phyloP scores from a whole-genome alignment of 768 basidiomycete genomes.

The Lentinula sp. region DNA sequence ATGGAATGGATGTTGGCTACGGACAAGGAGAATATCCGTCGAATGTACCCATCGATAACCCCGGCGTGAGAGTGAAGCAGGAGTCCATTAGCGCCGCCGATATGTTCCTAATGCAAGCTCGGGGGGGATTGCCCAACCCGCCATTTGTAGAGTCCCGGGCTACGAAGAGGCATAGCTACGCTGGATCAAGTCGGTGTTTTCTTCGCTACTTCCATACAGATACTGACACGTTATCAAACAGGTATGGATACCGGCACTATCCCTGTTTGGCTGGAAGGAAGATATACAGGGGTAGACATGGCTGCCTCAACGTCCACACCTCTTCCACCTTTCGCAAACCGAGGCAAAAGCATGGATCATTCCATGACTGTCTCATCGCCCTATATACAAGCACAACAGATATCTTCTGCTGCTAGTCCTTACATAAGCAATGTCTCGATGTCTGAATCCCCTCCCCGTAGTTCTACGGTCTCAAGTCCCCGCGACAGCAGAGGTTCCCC shows the following conservation, averaged over 20 bases:
- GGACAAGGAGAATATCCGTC: background rate
- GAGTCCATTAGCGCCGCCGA: constrained; percentile 49
- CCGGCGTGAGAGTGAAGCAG: constrained; percentile 2
- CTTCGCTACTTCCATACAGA: background rate
- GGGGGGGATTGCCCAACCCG: constrained; percentile 43
- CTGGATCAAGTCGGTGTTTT: constrained; percentile 10
- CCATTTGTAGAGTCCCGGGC: constrained; percentile 15
- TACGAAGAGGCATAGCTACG: constrained; percentile 5
- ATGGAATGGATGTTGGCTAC: background rate
- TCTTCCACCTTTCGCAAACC: background rate
- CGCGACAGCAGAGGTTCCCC: background rate
- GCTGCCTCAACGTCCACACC: background rate
- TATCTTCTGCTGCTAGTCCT: background rate
- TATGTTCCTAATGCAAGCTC: constrained; percentile 58
- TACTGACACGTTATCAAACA: background rate
- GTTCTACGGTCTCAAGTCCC: background rate
- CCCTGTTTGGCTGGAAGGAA: constrained; percentile 4
- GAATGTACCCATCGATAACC: background rate
- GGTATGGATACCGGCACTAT: background rate
- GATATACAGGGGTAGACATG: background rate
- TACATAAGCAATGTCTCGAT: background rate
- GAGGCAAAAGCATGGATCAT: background rate
- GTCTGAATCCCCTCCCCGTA: background rate
- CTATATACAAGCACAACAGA: background rate
- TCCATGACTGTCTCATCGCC: background rate